Evolutionary conservation across 129 eudicot species (phyloP).

Genomic region (Calendula officinalis): DNA sequence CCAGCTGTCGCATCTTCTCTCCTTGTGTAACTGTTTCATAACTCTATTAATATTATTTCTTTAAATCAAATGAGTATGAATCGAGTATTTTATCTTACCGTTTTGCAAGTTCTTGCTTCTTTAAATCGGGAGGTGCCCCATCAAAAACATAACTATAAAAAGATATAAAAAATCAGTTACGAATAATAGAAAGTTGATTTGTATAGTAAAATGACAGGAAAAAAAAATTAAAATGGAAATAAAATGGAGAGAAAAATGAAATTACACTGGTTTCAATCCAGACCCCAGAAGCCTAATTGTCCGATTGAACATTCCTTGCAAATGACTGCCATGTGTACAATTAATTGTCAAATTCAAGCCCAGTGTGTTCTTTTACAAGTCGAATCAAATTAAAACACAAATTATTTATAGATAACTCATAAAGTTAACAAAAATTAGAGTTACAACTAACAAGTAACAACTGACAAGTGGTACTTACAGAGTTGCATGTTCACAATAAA

Average conservation of each 20-base stretch:
- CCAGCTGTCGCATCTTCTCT: conserved; percentile 68
- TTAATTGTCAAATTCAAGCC: conserved; percentile 1
- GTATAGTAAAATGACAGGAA: conserved; percentile 38
- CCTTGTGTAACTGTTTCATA: conserved; percentile 53
- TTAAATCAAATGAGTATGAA: neutral
- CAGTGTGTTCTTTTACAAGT: neutral
- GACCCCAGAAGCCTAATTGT: conserved; percentile 92
- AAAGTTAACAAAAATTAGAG: neutral
- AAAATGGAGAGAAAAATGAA: conserved; percentile 1
- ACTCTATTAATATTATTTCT: conserved; percentile 32
- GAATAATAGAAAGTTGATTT: conserved; percentile 15
- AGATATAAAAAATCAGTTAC: neutral
- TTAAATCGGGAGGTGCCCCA: conserved; percentile 90
- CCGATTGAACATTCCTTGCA: conserved; percentile 92
- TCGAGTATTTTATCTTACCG: conserved; percentile 41
- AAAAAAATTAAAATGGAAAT: neutral
- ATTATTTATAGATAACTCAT: neutral
- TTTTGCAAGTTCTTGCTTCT: conserved; percentile 91
- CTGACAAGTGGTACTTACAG: neutral
- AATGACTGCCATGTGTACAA: conserved; percentile 55
- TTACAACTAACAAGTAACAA: neutral
- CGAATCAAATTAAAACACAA: neutral
- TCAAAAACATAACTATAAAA: conserved; percentile 76
- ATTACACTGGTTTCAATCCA: conserved; percentile 95
- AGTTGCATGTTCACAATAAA: too few species aligned